A percentile compares a stretch with the other conserved stretches of the same genome.
Evolutionary conservation across 2,329 filamentous ascomycete species (phyloP).

Genomic region (Scytalidium lignicola): DNA sequence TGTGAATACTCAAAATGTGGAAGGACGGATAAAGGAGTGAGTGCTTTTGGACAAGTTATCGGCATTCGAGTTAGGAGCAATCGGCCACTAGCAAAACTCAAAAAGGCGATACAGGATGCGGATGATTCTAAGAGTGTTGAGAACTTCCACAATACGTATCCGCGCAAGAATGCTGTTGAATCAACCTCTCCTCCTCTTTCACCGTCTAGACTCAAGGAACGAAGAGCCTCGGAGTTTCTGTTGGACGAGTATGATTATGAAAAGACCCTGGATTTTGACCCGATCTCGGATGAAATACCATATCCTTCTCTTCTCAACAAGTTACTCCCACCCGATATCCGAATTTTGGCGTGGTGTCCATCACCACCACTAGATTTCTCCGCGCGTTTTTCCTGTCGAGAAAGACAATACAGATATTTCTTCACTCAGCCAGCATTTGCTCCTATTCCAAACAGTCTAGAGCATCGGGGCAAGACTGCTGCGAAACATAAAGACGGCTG

Average conservation of each 20-base stretch:
- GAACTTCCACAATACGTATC: slow-evolving; percentile 18
- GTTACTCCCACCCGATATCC: slow-evolving; percentile 83
- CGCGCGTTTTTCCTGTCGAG: slow-evolving; percentile 86
- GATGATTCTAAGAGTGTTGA: slow-evolving; percentile 5
- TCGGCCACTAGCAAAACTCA: slow-evolving; percentile 47
- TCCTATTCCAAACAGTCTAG: slow-evolving; percentile 54
- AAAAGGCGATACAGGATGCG: slow-evolving; percentile 9
- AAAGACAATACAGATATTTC: slow-evolving; percentile 92
- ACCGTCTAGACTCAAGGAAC: slow-evolving; percentile 13
- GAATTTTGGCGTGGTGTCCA: slow-evolving; percentile 89
- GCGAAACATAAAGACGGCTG: slow-evolving; percentile 57
- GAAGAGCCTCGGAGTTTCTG: slow-evolving; percentile 10
- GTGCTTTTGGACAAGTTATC: slow-evolving; percentile 94
- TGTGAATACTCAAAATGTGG: slow-evolving; percentile 95
- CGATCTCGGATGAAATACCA: slow-evolving; percentile 72
- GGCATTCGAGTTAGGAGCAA: slow-evolving; percentile 78
- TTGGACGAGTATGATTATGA: slow-evolving; percentile 22
- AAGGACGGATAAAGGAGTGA: slow-evolving; percentile 87
- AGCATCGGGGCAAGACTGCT: slow-evolving; percentile 29
- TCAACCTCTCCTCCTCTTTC: slow-evolving; percentile 19
- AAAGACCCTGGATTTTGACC: slow-evolving; percentile 49
- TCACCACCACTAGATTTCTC: slow-evolving; percentile 74
- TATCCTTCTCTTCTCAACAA: slow-evolving; percentile 83
- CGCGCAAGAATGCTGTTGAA: slow-evolving; percentile 20
- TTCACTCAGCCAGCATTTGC: slow-evolving; percentile 90